Percentiles rank a stretch among this genome's conserved stretches.
phyloP scores from a whole-genome alignment of 2,329 filamentous ascomycete species.

The Dothideomycetes sp. region DNA sequence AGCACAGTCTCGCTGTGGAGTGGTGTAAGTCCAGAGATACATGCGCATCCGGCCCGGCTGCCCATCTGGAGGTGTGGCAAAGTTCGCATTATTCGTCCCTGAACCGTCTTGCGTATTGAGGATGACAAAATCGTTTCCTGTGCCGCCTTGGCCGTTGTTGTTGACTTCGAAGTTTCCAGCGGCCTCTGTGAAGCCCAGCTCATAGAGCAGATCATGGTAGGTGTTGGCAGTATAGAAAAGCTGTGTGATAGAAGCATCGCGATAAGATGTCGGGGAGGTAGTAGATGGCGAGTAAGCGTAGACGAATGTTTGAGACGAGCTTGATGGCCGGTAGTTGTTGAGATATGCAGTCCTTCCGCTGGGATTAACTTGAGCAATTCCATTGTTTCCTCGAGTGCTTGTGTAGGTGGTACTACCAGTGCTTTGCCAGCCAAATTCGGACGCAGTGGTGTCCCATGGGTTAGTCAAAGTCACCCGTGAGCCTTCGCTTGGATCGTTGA shows the following conservation, averaged over 20 bases:
- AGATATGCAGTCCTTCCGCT: too few relatives aligned
- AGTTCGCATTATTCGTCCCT: constrained; percentile 47
- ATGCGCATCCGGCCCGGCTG: constrained; percentile 45
- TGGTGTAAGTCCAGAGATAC: constrained; percentile 44
- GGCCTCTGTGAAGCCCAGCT: constrained; percentile 45
- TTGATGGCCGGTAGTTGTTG: too few relatives aligned
- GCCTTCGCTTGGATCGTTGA: constrained; percentile 13
- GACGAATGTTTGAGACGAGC: too few relatives aligned
- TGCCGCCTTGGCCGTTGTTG: constrained; percentile 44
- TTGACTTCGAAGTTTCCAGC: constrained; percentile 51
- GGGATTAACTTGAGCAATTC: constrained; percentile 43
- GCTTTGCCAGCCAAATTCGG: constrained; percentile 44
- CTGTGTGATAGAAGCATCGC: constrained; percentile 46
- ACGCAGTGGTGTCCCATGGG: too few relatives aligned
- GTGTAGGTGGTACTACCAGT: constrained; percentile 39
- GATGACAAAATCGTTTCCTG: constrained; percentile 30
- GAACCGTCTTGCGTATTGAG: constrained; percentile 47
- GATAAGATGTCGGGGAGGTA: constrained; percentile 24
- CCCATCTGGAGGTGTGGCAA: constrained; percentile 44
- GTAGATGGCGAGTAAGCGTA: too few relatives aligned
- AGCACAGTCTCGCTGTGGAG: constrained; percentile 40
- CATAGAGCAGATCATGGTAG: constrained; percentile 49
- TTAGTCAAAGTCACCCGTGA: too few relatives aligned
- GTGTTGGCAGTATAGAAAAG: constrained; percentile 51
- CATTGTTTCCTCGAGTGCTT: constrained; percentile 49